Base-by-base conservation (phyloP, 2,329 filamentous ascomycete genomes). In the Diaporthe caulivora region DNA sequence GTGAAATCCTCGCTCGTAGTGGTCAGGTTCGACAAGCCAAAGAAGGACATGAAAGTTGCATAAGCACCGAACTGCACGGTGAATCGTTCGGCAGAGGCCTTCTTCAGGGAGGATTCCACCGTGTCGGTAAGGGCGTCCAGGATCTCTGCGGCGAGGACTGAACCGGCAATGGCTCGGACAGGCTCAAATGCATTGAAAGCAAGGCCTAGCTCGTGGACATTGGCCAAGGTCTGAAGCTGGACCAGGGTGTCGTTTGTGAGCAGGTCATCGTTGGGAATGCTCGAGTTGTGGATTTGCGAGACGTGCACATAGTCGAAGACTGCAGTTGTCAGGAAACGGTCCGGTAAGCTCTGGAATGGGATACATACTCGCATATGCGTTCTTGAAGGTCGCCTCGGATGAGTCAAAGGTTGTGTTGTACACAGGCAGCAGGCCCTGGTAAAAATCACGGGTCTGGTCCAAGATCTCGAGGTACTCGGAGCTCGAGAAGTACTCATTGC, bases 121-220 rank as follows among this genome's bases (percentile, higher is more conserved):
- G 90, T 87, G 55, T 80, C 78, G 80, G 88, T 87, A 68, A 92
- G 86, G 72, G 87, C 83, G 74, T 84, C 81, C 57, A 91, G 76
- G 75, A 91, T 82, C 80, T 91, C 86, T 55, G 85, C 88, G 2
- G 88, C 89, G 3, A 92, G 85, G 31, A 90, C 88, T 72, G 87
- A 83, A 75, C 89, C 90, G 3, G 87, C 85, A 76, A 92, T 86
- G 77, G 90, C 87, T 70, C 90, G 88, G 77, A 88, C 86, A 57
- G 88, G 85, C 78, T 95, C 94, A 83, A 91, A 93, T 76, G 85
- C 83, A 84, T 97, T 96, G 89, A 93, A 97, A 70, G 94, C 94
- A 18, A 97, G 90, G 79, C 92, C 92, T 86, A 90, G 97, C 82
- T 98, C 93, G 82, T 97, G 94, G 73, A 86, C 85, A 80, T 95